Base-by-base conservation (phyloP, 106 monocot species). In the Iris macrosiphon region DNA sequence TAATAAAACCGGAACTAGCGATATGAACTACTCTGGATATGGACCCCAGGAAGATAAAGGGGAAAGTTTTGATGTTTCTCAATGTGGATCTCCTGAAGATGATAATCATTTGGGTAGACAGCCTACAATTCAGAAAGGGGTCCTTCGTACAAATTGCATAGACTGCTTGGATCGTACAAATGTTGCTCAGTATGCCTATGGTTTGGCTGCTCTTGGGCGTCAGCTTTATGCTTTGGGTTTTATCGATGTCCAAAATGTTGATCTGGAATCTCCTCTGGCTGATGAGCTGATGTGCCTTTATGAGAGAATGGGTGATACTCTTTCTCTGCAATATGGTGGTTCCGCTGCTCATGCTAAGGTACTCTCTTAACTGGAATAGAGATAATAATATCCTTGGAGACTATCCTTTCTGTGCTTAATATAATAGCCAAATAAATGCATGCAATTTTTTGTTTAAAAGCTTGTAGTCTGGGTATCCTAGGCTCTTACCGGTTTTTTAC, bases 341-440 rank as follows among this genome's bases (percentile, higher is more conserved):
- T 99, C 98, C 70, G 91, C 98, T 59, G 91, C 98, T 69, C 98
- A 99, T 44, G 91, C 91, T 47, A 99, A 99, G 91, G 98, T 98
- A 83, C 17, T 22, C 21, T 52, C 32, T 2, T 37, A 1, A 24
- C 19, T 9, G 26, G 22, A 6, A 27, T 29, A 7, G 7, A 24
- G 40, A 15, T 40, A 57, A n/a, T 9, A 2, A 30, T 52, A 5
- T 52, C 7, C 17, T 8, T 4, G 17, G 12, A 7, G 32, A 32
- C 7, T 52, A 18, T 14, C 49, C 13, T 26, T 49, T 27, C 3
- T 15, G n/a, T n/a, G n/a, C n/a, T n/a, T n/a, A n/a, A n/a, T n/a
- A n/a, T n/a, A n/a, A n/a, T n/a, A n/a, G n/a, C n/a, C n/a, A n/a
- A n/a, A 49, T 49, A 49, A 49, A 1, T 47, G 25, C 18, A 52